Percentiles rank a stretch among this genome's conserved stretches.
Conservation (phyloP, 331 rosid species). For the Cydonia oblonga region DNA sequence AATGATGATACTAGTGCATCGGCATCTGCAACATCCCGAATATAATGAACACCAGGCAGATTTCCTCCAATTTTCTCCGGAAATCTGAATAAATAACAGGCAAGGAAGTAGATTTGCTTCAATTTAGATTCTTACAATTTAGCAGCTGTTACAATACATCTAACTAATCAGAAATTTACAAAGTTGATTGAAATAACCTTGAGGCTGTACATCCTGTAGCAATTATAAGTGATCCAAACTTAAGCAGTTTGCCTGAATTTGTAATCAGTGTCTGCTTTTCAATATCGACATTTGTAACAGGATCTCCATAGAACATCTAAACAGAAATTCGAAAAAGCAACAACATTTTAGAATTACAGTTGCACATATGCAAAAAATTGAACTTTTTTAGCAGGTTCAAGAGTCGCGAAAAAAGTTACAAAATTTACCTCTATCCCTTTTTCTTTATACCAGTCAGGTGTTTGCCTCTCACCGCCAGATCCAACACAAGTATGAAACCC, state of each 20-base stretch:
- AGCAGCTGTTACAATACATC: neutral
- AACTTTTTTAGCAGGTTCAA: neutral
- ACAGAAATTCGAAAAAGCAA: neutral
- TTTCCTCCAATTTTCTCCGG: constrained; percentile 86
- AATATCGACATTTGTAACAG: constrained; percentile 49
- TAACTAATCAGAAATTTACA: neutral
- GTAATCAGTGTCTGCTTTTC: constrained; percentile 62
- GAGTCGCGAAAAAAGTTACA: neutral
- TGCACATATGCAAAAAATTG: neutral
- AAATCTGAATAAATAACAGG: constrained; percentile 39
- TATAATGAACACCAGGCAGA: constrained; percentile 76
- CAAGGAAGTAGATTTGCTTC: constrained; percentile 13
- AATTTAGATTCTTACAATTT: neutral
- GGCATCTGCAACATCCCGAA: constrained; percentile 93
- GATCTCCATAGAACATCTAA: constrained; percentile 71
- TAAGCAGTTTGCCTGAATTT: constrained; percentile 64
- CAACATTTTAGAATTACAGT: neutral
- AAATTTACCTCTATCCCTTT: constrained; percentile 75
- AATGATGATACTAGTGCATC: constrained; percentile 56
- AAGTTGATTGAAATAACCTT: constrained; percentile 36
- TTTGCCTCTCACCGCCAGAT: constrained; percentile 90
- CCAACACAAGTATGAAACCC: constrained; percentile 99
- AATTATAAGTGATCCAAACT: constrained; percentile 75
- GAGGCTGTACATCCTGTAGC: constrained; percentile 84
- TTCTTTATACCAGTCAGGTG: constrained; percentile 86